These are phyloP conservation scores for Nakaseomyces glabratus DNA, from an alignment of 1,139 yeast species.

Conservation along the genomic window DNA sequence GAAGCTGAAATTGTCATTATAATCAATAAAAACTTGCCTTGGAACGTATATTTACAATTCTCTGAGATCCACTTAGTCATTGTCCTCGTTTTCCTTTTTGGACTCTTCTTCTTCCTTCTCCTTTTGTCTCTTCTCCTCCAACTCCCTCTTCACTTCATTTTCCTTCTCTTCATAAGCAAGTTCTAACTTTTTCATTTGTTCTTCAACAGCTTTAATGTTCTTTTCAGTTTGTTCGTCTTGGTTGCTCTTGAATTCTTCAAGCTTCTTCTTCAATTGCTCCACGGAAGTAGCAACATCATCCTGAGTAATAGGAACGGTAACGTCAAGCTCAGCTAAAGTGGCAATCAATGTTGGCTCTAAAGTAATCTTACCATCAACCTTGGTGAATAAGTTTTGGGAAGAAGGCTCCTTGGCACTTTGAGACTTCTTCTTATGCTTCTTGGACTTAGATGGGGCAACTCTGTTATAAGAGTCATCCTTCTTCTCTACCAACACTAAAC, in stretches of 20 bases:
- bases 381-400: conserved; percentile 11
- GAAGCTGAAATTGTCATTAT: too few relatives aligned
- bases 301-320: conserved; percentile 70
- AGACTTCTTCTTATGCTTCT: conserved; percentile 44
- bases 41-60: too few relatives aligned
- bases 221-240: conserved; percentile 77
- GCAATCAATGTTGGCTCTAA: conserved; percentile 77
- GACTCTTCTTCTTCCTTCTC: conserved; percentile 19
- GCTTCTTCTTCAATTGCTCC: conserved; percentile 63
- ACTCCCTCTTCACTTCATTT: conserved; percentile 33
- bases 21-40: too few relatives aligned
- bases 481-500: conserved; percentile 57
- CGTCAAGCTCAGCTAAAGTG: conserved; percentile 65
- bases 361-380: conserved; percentile 43
- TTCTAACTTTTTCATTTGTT: conserved; percentile 58
- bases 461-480: conserved; percentile 42
- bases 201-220: conserved; percentile 67
- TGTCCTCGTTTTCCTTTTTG: conserved; percentile 5
- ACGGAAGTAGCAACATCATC: conserved; percentile 66
- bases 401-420: conserved; percentile 32
- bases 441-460: conserved; percentile 43
- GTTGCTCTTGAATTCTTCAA: conserved; percentile 57
- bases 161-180: conserved; percentile 31
- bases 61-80: too few relatives aligned
- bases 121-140: conserved; percentile 29